phyloP scores from a whole-genome alignment of 2,329 filamentous ascomycete genomes.

The Curvularia verruculosa region DNA sequence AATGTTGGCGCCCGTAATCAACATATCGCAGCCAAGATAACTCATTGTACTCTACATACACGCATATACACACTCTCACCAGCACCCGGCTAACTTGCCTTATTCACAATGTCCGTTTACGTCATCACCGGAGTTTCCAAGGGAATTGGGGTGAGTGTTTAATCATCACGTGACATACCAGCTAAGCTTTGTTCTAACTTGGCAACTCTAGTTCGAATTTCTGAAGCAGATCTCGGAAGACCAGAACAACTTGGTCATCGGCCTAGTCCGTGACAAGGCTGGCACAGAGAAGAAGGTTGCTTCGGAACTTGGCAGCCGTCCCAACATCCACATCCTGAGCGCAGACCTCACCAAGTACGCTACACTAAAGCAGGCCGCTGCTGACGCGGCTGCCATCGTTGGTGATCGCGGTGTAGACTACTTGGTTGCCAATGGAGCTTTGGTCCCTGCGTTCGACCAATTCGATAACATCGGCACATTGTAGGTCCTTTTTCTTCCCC shows the following conservation, averaged over 20 bases:
- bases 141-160: constrained; percentile 36
- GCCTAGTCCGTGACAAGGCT: constrained; percentile 38
- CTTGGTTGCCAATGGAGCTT: constrained; percentile 51
- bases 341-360: constrained; percentile 44
- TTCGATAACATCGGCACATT: constrained; percentile 22
- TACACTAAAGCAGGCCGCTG: constrained; percentile 41
- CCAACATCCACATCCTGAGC: constrained; percentile 50
- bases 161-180: neutral
- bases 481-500: neutral
- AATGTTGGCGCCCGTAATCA: neutral
- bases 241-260: constrained; percentile 42
- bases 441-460: constrained; percentile 17
- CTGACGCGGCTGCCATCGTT: constrained; percentile 45
- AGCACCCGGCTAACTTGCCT: neutral
- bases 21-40: neutral
- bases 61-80: neutral
- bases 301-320: constrained; percentile 6
- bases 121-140: constrained; percentile 43
- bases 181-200: neutral
- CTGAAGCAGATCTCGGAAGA: constrained; percentile 36
- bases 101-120: constrained; percentile 36
- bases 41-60: neutral
- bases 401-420: constrained; percentile 48
- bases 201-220: constrained; percentile 34
- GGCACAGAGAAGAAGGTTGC: constrained; percentile 14